Conservation (phyloP, 495 filamentous ascomycete genomes). For the Haplographium delicatum region DNA sequence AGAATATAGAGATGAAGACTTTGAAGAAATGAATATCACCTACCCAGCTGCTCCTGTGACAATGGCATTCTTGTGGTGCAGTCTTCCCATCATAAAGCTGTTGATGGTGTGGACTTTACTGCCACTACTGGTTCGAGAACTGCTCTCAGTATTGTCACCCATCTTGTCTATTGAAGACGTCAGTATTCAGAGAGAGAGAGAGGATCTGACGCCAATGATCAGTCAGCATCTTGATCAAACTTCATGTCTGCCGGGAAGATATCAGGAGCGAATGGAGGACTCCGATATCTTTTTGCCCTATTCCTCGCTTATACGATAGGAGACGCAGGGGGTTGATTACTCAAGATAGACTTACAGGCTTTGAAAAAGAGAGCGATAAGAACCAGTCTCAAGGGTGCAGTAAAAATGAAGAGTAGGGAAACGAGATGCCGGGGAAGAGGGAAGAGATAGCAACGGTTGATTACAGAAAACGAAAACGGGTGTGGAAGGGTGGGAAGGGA, state of each 20-base stretch:
- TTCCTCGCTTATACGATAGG: conserved; percentile 18
- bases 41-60: conserved; percentile 92
- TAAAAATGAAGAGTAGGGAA: not conserved
- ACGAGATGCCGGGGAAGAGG: conserved; percentile 3
- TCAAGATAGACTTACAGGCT: conserved; percentile 7
- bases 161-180: conserved; percentile 3
- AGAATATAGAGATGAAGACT: not conserved
- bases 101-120: conserved; percentile 23
- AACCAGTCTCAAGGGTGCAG: not conserved
- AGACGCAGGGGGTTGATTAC: too few relatives aligned
- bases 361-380: conserved; percentile 4
- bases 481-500: not conserved
- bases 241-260: not conserved
- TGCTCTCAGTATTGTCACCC: conserved; percentile 4
- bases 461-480: conserved; percentile 4
- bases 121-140: conserved; percentile 14
- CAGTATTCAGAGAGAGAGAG: conserved; percentile 1
- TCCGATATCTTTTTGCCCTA: too few relatives aligned
- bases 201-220: conserved; percentile 4
- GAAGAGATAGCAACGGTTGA: not conserved
- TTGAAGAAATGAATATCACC: conserved; percentile 25
- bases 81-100: conserved; percentile 46
- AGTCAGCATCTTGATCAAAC: conserved; percentile 1
- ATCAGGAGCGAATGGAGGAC: conserved; percentile 1
- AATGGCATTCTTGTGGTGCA: conserved; percentile 88